A percentile compares a stretch with the other conserved stretches of the same genome.
These are phyloP conservation scores for Poa pratensis DNA, from an alignment of 176 grass and related monocot species.

Conservation along the genomic window DNA sequence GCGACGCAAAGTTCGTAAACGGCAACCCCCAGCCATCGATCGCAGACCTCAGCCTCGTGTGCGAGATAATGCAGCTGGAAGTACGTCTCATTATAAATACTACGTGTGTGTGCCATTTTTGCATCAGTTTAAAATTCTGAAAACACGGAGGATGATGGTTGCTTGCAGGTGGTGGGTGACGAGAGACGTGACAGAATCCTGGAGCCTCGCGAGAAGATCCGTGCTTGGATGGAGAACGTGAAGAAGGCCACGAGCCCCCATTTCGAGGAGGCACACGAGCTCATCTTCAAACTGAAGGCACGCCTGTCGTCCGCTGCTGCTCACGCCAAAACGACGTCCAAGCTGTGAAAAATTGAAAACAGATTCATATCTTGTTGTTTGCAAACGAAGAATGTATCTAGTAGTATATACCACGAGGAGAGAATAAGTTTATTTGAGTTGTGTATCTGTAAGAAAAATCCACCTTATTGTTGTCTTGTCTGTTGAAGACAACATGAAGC, in stretches of 20 bases:
- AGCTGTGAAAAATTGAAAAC: conserved; percentile 36
- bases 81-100: conserved; percentile 31
- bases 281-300: conserved; percentile 59
- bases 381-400: not conserved
- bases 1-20: conserved; percentile 64
- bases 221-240: conserved; percentile 80
- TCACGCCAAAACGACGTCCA: conserved; percentile 36
- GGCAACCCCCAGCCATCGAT: conserved; percentile 72
- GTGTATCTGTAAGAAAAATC: not conserved
- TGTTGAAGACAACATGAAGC: not conserved
- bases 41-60: conserved; percentile 89
- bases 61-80: conserved; percentile 94
- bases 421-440: not conserved
- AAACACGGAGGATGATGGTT: not conserved
- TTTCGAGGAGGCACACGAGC: conserved; percentile 64
- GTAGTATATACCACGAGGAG: not conserved
- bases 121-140: not conserved
- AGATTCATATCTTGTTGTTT: not conserved
- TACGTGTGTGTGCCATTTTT: not conserved
- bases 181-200: conserved; percentile 62
- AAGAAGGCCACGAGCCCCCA: conserved; percentile 79
- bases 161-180: conserved; percentile 55
- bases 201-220: conserved; percentile 57
- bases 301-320: not conserved
- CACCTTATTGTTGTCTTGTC: not conserved